A percentile compares a stretch with the other conserved stretches of the same genome.
These are phyloP conservation scores for Trichoderma sp. DNA, from an alignment of 2,329 filamentous ascomycete genomes.

Conservation along the genomic window DNA sequence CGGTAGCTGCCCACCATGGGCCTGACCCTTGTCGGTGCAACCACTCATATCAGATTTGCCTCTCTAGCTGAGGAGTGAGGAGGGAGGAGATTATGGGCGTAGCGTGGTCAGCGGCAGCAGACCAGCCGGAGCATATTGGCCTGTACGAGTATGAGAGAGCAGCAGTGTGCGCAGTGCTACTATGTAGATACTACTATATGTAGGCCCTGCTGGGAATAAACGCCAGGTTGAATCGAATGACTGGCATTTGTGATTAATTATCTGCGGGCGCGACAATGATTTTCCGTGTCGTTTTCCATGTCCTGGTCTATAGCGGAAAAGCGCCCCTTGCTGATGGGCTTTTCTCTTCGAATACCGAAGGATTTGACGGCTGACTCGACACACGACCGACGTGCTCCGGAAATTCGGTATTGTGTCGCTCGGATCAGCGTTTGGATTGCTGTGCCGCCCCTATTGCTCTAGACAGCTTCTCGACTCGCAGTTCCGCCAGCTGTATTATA, in stretches of 20 bases:
- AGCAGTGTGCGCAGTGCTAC: background rate
- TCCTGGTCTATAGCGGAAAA: background rate
- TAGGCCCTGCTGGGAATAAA: background rate
- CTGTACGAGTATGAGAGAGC: background rate
- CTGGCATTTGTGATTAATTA: background rate
- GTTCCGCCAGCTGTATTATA: too few relatives aligned
- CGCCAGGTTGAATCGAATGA: background rate
- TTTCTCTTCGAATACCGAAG: background rate
- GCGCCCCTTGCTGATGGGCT: slow-evolving; percentile 1
- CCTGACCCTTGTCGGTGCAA: slow-evolving; percentile 37
- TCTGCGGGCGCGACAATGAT: background rate
- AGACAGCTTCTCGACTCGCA: background rate
- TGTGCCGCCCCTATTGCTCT: background rate
- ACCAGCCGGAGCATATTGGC: background rate
- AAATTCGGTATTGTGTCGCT: background rate
- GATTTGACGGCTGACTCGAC: slow-evolving; percentile 9
- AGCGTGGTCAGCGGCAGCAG: slow-evolving; percentile 3
- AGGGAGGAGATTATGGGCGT: background rate
- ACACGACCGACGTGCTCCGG: background rate
- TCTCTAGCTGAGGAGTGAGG: background rate
- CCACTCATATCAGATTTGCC: slow-evolving; percentile 39
- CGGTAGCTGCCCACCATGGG: slow-evolving; percentile 32
- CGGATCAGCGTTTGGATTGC: background rate
- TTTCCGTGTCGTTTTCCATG: background rate
- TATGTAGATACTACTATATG: too few relatives aligned